Evolutionary conservation across 495 filamentous ascomycete species (phyloP).

Genomic region (Xanthoparmelia taractica): DNA sequence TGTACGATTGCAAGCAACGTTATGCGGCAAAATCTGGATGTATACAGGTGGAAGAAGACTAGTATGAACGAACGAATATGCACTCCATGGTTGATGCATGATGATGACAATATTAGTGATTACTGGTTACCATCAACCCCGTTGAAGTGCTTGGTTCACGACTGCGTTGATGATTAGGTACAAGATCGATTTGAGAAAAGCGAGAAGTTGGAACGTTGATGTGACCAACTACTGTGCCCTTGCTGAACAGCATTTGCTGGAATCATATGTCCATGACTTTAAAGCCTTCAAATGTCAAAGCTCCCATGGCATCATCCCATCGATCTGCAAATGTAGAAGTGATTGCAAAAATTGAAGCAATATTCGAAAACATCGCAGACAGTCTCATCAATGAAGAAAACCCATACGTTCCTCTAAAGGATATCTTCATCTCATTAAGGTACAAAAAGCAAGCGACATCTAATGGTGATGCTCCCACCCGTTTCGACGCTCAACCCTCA

Average conservation of each 20-base stretch:
- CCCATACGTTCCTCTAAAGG: slow-evolving; percentile 14
- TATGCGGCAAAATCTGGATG: background rate
- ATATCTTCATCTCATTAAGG: slow-evolving; percentile 18
- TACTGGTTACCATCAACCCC: background rate
- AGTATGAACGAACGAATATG: background rate
- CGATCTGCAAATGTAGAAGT: slow-evolving; percentile 11
- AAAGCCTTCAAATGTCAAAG: background rate
- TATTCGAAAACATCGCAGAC: slow-evolving; percentile 14
- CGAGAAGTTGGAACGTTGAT: background rate
- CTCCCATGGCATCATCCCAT: background rate
- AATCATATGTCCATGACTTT: background rate
- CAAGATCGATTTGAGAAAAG: background rate
- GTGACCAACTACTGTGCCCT: background rate
- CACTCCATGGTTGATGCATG: background rate
- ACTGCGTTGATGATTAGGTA: no score
- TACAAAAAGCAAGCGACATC: slow-evolving; percentile 2
- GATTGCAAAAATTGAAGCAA: slow-evolving; percentile 15
- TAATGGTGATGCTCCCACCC: background rate
- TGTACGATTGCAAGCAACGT: background rate
- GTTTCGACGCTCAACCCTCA: background rate
- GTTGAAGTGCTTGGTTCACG: background rate
- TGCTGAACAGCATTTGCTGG: background rate
- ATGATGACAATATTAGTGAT: background rate
- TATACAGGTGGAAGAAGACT: background rate
- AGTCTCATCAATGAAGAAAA: slow-evolving; percentile 10